Conservation (phyloP, 108 stramenopile genomes). For the Tribonema minus region DNA sequence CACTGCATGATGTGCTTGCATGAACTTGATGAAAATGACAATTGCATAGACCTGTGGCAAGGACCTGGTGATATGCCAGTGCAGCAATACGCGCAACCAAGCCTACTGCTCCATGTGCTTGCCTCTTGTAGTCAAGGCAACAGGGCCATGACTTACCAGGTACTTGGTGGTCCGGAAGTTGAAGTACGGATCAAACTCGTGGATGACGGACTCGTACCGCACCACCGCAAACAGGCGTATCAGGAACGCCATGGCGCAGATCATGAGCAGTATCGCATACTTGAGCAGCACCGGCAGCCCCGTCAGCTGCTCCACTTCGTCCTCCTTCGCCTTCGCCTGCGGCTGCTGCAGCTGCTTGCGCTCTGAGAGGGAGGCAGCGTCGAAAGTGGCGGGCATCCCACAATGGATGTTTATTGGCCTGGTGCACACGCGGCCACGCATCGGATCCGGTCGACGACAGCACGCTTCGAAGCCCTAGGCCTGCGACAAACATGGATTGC, state of each 20-base stretch:
- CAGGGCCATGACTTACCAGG: conserved; percentile 9
- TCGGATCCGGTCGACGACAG: too few relatives aligned
- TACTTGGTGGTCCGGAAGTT: conserved; percentile 81
- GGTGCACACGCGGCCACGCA: too few relatives aligned
- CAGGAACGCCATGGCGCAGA: conserved; percentile 54
- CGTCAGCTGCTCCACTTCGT: conserved; percentile 31
- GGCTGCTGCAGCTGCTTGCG: too few relatives aligned
- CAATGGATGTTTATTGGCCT: too few relatives aligned
- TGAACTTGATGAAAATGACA: too few relatives aligned
- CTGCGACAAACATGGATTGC: too few relatives aligned
- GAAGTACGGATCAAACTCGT: conserved; percentile 81
- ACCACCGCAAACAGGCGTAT: conserved; percentile 59
- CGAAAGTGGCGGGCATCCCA: too few relatives aligned
- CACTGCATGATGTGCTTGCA: too few relatives aligned
- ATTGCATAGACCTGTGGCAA: too few relatives aligned
- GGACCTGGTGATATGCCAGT: neutral
- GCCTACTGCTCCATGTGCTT: neutral
- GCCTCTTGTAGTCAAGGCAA: too few relatives aligned
- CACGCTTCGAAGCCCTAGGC: too few relatives aligned
- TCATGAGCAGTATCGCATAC: conserved; percentile 53
- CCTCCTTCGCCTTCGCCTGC: neutral
- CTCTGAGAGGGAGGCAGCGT: too few relatives aligned
- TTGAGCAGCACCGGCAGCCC: conserved; percentile 49
- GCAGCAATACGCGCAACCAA: neutral
- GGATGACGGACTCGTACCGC: conserved; percentile 88